Evolutionary conservation across 1,139 yeast species (phyloP), one percentile per base, ranked within the genome.

Genomic region (Suhomyces bolitotheri): DNA sequence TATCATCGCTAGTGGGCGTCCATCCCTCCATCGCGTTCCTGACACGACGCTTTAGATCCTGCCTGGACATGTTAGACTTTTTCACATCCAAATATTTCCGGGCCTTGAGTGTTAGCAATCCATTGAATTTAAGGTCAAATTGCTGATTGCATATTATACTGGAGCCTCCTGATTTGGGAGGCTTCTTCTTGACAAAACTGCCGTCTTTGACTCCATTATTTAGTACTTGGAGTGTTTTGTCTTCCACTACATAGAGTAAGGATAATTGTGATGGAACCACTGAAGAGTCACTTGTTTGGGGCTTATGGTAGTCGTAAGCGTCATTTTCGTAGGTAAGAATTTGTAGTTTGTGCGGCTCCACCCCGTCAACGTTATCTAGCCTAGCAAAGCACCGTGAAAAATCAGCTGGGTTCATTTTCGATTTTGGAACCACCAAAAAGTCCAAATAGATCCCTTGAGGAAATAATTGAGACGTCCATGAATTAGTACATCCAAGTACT

Each of bases 141-240:
- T 43, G 45, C 16, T 42, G 47, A 29, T 73, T 66, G 39, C 76
- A 67, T 4, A 73, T 36, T 6, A 53, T 28, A 33, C 76, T 65
- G 31, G 71, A 74, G 3, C 80, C 79, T n/a, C 71, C 65, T 10
- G 49, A 50, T 27, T 65, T 56, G 0, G 80, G 67, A 0, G 72
- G 71, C 36, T 60, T 62, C 25, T 62, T 68, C 50, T 73, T 78
- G 2, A 65, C 48, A 40, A 50, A 69, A 11, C 68, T 63, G 0
- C 84, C 84, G 41, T 74, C 74, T 39, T 64, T 73, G 4, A 77
- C 74, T 0, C 82, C 82, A 47, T 75, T 76, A 27, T 74, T 62
- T 17, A 79, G 57, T 4, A 73, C 71, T 43, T 79, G 78, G 1
- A 50, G 44, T 4, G 49, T 37, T 1, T 50, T 43, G 1, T 50